A percentile compares a stretch with the other conserved stretches of the same genome.
Evolutionary conservation across 2,329 filamentous ascomycete species (phyloP).

Genomic region (Atkinsonella texensis): DNA sequence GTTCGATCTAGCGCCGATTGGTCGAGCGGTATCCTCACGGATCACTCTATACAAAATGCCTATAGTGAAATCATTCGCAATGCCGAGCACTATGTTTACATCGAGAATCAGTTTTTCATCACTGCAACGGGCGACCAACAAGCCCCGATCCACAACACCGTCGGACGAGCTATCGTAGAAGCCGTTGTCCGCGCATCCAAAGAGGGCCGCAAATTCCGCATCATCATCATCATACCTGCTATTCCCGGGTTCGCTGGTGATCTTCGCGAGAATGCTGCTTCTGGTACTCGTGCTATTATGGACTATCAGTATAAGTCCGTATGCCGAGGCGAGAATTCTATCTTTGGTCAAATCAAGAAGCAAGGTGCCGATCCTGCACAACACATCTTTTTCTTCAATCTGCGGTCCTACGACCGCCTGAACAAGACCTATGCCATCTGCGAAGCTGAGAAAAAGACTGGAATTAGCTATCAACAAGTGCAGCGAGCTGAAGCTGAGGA

Average conservation of each 20-base stretch:
- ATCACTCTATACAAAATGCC: slow-evolving; percentile 79
- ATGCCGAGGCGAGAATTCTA: slow-evolving; percentile 80
- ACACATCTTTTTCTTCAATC: slow-evolving; percentile 87
- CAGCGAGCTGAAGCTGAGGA: slow-evolving; percentile 83
- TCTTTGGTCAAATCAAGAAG: slow-evolving; percentile 63
- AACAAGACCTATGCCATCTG: slow-evolving; percentile 67
- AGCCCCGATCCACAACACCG: slow-evolving; percentile 71
- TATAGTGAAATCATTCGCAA: slow-evolving; percentile 76
- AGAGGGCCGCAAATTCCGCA: slow-evolving; percentile 75
- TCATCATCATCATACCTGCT: slow-evolving; percentile 83
- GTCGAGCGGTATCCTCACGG: slow-evolving; percentile 79
- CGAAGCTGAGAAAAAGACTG: slow-evolving; percentile 67
- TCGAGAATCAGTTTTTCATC: slow-evolving; percentile 98
- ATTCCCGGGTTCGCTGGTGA: slow-evolving; percentile 93
- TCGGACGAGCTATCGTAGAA: slow-evolving; percentile 83
- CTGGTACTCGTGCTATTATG: slow-evolving; percentile 89
- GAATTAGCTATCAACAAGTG: slow-evolving; percentile 73
- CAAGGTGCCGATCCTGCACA: slow-evolving; percentile 66
- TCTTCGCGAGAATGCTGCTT: slow-evolving; percentile 68
- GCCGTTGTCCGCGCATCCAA: slow-evolving; percentile 71
- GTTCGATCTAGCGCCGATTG: slow-evolving; percentile 88
- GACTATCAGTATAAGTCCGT: slow-evolving; percentile 98
- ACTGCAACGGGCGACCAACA: slow-evolving; percentile 87
- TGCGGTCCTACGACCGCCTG: slow-evolving; percentile 84
- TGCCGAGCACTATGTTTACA: slow-evolving; percentile 88